phyloP scores from a whole-genome alignment of 345 rosid species.

The Adansonia digitata region DNA sequence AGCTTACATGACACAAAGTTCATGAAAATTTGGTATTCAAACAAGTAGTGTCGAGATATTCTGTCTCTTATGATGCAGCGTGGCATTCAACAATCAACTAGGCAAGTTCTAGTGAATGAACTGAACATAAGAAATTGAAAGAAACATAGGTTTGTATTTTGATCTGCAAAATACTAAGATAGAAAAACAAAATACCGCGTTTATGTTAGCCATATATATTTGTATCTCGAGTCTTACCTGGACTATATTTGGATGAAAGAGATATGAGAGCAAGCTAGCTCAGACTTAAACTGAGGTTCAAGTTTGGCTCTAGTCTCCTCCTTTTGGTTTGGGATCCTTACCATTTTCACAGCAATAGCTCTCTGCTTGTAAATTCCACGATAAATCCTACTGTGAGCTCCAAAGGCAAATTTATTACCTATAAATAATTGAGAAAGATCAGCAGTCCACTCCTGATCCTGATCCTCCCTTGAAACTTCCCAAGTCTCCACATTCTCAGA shows the following conservation, averaged over 20 bases:
- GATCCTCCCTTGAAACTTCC: constrained; percentile 74
- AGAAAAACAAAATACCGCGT: background rate
- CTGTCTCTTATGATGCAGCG: background rate
- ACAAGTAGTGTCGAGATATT: background rate
- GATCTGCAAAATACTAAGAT: background rate
- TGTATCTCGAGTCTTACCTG: constrained; percentile 34
- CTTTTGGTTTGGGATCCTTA: constrained; percentile 75
- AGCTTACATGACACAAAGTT: background rate
- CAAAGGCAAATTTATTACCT: no score
- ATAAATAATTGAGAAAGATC: constrained; percentile 92
- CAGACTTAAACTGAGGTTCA: constrained; percentile 92
- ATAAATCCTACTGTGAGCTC: no score
- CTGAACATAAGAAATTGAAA: background rate
- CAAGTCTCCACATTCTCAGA: no score
- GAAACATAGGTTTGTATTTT: background rate
- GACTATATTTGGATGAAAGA: constrained; percentile 81
- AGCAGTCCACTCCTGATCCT: constrained; percentile 95
- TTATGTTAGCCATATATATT: background rate
- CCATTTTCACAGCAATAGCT: constrained; percentile 97
- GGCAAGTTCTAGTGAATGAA: background rate
- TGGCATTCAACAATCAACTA: background rate
- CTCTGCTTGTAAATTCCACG: constrained; percentile 95
- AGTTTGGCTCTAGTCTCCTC: constrained; percentile 76
- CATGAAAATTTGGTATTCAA: background rate
- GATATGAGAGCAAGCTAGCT: constrained; percentile 94